Evolutionary conservation across 2,329 filamentous ascomycete genomes (phyloP).

Genomic region (Aspergillus latus): DNA sequence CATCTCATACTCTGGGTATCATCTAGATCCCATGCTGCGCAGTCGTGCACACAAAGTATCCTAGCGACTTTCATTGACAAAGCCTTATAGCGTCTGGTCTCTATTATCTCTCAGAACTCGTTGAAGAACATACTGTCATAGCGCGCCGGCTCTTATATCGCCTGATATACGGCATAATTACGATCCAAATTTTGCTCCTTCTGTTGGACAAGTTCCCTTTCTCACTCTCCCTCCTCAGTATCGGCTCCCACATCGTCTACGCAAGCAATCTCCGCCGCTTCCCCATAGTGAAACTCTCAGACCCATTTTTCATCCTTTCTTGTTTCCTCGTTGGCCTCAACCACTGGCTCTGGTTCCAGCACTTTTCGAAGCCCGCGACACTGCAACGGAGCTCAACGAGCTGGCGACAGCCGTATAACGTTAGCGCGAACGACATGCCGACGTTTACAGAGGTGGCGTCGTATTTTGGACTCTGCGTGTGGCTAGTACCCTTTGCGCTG

Average conservation of each 20-base stretch:
- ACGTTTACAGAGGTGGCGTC: slow-evolving; percentile 92
- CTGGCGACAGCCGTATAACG: slow-evolving; percentile 41
- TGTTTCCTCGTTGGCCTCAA: slow-evolving; percentile 84
- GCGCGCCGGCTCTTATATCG: slow-evolving; percentile 80
- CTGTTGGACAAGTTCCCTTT: slow-evolving; percentile 85
- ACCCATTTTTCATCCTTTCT: slow-evolving; percentile 81
- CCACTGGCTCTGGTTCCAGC: slow-evolving; percentile 93
- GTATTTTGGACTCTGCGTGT: slow-evolving; percentile 94
- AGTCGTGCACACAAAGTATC: neutral
- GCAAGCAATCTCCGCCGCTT: slow-evolving; percentile 78
- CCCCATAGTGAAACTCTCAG: slow-evolving; percentile 77
- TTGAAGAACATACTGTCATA: slow-evolving; percentile 94
- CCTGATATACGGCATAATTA: slow-evolving; percentile 81
- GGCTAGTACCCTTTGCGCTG: slow-evolving; percentile 91
- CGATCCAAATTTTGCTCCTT: slow-evolving; percentile 70
- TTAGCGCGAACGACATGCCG: slow-evolving; percentile 58
- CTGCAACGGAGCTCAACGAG: slow-evolving; percentile 32
- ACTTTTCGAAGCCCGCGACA: slow-evolving; percentile 71
- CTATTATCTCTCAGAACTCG: slow-evolving; percentile 96
- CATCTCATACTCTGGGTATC: neutral
- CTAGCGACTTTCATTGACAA: slow-evolving; percentile 9
- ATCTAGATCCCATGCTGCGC: neutral
- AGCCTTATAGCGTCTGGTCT: slow-evolving; percentile 74
- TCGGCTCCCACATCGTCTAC: slow-evolving; percentile 81
- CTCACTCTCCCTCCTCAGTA: slow-evolving; percentile 68